Conservation (phyloP, 2,329 filamentous ascomycete genomes). For the Aspergillus calidoustus region DNA sequence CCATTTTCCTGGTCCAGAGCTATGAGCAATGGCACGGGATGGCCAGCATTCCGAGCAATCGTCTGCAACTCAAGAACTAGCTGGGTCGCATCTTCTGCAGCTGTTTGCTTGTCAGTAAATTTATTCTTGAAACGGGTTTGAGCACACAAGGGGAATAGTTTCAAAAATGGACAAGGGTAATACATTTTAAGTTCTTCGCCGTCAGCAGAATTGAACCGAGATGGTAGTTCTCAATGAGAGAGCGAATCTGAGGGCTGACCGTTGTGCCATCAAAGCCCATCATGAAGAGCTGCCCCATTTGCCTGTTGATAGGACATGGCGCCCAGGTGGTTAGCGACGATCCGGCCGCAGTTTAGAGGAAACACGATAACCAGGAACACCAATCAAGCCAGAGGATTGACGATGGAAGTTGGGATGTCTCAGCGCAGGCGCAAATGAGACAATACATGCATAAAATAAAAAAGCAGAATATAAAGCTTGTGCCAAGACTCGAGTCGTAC, state of each 20-base stretch:
- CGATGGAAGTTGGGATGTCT: background rate
- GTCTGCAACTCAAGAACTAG: constrained; percentile 91
- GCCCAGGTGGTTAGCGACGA: constrained; percentile 43
- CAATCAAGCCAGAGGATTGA: background rate
- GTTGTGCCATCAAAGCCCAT: constrained; percentile 71
- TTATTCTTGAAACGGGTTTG: background rate
- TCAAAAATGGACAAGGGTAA: background rate
- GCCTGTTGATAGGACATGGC: constrained; percentile 73
- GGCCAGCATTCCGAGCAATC: constrained; percentile 87
- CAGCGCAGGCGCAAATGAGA: background rate
- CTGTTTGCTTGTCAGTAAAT: constrained; percentile 56
- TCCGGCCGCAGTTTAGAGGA: constrained; percentile 14
- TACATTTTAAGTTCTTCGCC: constrained; percentile 70
- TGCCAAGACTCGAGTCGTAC: constrained; percentile 35
- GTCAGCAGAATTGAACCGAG: constrained; percentile 79
- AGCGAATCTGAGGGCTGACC: constrained; percentile 65
- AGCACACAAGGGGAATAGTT: too few species aligned
- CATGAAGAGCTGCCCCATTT: constrained; percentile 65
- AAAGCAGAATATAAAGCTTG: background rate
- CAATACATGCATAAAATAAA: background rate
- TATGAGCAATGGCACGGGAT: constrained; percentile 86
- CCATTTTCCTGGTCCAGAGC: constrained; percentile 97
- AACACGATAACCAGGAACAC: background rate
- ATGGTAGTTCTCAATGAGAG: constrained; percentile 70
- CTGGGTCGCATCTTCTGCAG: constrained; percentile 84